Evolutionary conservation across 805 yeast species (phyloP), one percentile per base, ranked within the genome.

Genomic region (Lipomyces yamanashiensis): DNA sequence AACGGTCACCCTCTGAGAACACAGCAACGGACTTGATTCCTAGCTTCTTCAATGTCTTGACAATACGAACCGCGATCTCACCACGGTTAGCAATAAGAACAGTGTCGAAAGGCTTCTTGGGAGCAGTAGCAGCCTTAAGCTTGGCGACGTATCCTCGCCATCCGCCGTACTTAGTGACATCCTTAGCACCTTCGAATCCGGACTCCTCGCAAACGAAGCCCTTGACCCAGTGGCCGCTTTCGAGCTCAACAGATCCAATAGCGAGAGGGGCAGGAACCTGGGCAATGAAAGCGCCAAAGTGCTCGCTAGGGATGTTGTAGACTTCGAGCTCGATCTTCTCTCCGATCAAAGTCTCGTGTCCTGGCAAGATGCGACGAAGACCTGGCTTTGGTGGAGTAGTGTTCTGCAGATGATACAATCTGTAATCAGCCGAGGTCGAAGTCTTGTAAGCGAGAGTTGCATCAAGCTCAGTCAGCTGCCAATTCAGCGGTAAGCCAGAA

Each of bases 51-150:
- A 93, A 80, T 19, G 99, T 92, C 74, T 84, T 88, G 73, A 93
- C 91, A 71, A 95, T 91, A 73, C 99, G 82, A 37, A 92, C 98
- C 1, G 99, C 98, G 72, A 93, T 93, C 78, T 93, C 99, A 75
- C 98, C 98, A 78, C 99, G 85, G 80, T 93, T 93, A 47, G 98
- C 98, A 59, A 93, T 95, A 61, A 93, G 82, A n/a, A 93, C 97
- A 10, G 67, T 62, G 44, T 66, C 67, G 45, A 66, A 66, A 15
- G 69, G 67, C 64, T 64, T 64, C 62, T 66, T 66, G 41, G 60
- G 28, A 21, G 59, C 34, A 9, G 59, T 23, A 6, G 53, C 91
- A 0, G 96, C 95, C 71, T 84, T 85, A 62, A 77, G 78, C 75
- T 55, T 68, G 73, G 54, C 84, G 78, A 71, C 49, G 78, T 89